A percentile compares a stretch with the other conserved stretches of the same genome.
Conservation (phyloP, 2,329 filamentous ascomycete species). For the Aspergillus unguis region DNA sequence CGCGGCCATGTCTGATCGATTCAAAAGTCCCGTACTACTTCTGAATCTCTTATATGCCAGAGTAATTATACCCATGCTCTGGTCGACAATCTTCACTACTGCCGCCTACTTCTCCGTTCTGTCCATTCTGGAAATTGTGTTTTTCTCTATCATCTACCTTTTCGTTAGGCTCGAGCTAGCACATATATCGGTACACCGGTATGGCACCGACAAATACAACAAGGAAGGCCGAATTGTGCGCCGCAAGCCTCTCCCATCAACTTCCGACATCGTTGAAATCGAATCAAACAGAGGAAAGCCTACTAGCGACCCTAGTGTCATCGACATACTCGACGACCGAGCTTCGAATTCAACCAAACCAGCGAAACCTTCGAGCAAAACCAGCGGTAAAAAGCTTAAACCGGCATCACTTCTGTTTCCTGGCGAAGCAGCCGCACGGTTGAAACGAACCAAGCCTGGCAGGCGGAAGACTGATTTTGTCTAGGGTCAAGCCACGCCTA, state of each 20-base stretch:
- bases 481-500: neutral
- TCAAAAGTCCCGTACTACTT: conserved; percentile 5
- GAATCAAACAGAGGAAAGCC: neutral
- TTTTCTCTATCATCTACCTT: conserved; percentile 9
- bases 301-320: conserved; percentile 1
- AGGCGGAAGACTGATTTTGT: conserved; percentile 10
- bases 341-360: neutral
- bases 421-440: conserved; percentile 1
- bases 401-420: neutral
- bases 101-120: conserved; percentile 4
- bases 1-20: conserved; percentile 1
- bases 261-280: neutral
- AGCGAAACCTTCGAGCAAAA: neutral
- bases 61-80: conserved; percentile 8
- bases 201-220: neutral
- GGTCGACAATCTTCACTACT: conserved; percentile 9
- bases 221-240: conserved; percentile 1
- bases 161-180: conserved; percentile 6
- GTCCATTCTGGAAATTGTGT: conserved; percentile 3
- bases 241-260: conserved; percentile 1
- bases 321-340: conserved; percentile 8
- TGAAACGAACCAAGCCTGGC: conserved; percentile 6
- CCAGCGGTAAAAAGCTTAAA: neutral
- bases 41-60: conserved; percentile 9
- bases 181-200: neutral